Base-by-base conservation (phyloP, 441 rosid genomes). In the Rhodomyrtus psidioides region DNA sequence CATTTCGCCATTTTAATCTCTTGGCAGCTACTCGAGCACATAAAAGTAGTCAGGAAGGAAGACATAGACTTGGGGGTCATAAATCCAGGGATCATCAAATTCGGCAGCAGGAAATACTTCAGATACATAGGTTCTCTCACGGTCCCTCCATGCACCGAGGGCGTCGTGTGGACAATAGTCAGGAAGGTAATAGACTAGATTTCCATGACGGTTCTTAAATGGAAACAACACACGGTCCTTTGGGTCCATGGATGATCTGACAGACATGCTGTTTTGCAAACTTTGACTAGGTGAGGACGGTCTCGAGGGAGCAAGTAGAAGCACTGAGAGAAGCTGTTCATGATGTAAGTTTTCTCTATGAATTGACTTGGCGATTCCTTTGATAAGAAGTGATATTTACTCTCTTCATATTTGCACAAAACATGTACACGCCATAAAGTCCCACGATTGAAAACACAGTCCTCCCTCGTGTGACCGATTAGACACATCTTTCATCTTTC, bases 121-220 rank as follows among this genome's bases (percentile, higher is more conserved):
- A 91, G 97, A 91, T 95, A 94, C 75, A 82, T 90, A 12, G 97
- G 98, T 9, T 94, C 97, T 74, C 94, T 95, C 46, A 90, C 97
- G 2, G 84, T 74, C 87, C 97, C 98, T 90, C 94, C 96, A 1
- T 95, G 98, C 89, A 92, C 93, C 0, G 95, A 94, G 89, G 96
- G 94, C 12, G 92, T 94, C 44, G 57, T 92, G 58, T 95, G 97
- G 98, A 95, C 94, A 4, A 51, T 94, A 19, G 82, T 88, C 54
- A 88, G 90, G 49, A 88, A 86, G 94, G 96, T 93, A 82, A 53
- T 28, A 19, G 9, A 70, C 49, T 21, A 39, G n/a, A 21, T 39
- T 39, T 10, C 51, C 79, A 70, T 21, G n/a, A 21, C 79, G 4
- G 23, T 70, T 70, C 79, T 39, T 21, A 0, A 30, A 62, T 62